A percentile compares a stretch with the other conserved stretches of the same genome.
Conservation (phyloP, 2,329 filamentous ascomycete species). For the Karstenula rhodostoma region DNA sequence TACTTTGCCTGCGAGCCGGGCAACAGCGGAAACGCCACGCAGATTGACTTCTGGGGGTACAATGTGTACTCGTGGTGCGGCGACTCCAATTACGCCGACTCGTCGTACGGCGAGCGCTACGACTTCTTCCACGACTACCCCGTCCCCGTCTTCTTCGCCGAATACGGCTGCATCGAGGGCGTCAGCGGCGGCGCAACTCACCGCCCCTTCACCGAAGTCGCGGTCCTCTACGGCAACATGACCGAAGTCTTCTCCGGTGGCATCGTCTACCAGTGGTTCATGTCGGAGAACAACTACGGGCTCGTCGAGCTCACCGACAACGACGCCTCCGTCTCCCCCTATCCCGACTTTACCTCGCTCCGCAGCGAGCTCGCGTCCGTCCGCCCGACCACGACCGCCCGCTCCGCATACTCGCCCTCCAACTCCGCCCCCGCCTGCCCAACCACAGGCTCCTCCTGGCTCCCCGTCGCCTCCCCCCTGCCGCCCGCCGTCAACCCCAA, state of each 20-base stretch:
- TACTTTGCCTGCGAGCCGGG: conserved; percentile 90
- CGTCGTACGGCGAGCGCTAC: conserved; percentile 82
- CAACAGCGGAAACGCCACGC: conserved; percentile 51
- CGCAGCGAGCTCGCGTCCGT: conserved; percentile 72
- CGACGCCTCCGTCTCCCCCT: conserved; percentile 67
- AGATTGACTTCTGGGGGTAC: conserved; percentile 98
- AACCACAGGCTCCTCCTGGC: conserved; percentile 69
- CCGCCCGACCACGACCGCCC: conserved; percentile 70
- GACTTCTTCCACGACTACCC: conserved; percentile 88
- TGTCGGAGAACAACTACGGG: conserved; percentile 90
- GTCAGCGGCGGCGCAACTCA: conserved; percentile 54
- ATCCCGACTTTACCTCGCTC: conserved; percentile 76
- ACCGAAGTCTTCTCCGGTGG: conserved; percentile 87
- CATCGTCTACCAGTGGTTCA: conserved; percentile 98
- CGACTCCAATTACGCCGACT: conserved; percentile 74
- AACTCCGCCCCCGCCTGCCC: conserved; percentile 80
- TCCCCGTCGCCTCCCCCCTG: conserved; percentile 70
- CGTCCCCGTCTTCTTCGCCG: conserved; percentile 95
- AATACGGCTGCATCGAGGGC: conserved; percentile 88
- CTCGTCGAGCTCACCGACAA: conserved; percentile 70
- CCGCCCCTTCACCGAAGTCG: conserved; percentile 85
- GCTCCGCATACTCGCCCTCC: conserved; percentile 72
- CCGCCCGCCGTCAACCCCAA: conserved; percentile 81
- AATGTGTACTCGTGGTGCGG: conserved; percentile 99
- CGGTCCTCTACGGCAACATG: conserved; percentile 86